A percentile compares a stretch with the other conserved stretches of the same genome.
phyloP scores from a whole-genome alignment of 2,329 filamentous ascomycete species.

The Camillea tinctor region DNA sequence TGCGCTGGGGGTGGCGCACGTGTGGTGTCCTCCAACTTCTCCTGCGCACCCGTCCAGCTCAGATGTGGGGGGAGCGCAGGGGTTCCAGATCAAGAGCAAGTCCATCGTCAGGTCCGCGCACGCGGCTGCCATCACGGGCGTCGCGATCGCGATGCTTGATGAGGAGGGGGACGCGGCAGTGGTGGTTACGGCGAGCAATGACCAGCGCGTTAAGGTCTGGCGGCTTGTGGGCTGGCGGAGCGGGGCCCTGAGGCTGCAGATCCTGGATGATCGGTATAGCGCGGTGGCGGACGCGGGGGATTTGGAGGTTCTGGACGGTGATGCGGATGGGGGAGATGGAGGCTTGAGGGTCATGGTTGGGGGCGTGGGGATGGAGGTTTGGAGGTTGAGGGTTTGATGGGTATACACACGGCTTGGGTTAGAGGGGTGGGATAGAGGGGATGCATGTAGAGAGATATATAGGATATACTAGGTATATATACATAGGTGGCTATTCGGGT shows the following conservation, averaged over 20 bases:
- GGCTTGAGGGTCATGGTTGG: conserved; percentile 17
- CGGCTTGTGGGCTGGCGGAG: conserved; percentile 27
- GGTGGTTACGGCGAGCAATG: conserved; percentile 54
- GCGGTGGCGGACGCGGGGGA: conserved; percentile 61
- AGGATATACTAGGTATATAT: too few relatives aligned
- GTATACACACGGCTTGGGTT: too few relatives aligned
- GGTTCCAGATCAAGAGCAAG: conserved; percentile 19
- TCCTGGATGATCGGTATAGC: conserved; percentile 53
- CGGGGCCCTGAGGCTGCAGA: conserved; percentile 30
- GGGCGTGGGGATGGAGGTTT: conserved; percentile 28
- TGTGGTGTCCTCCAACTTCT: conserved; percentile 12
- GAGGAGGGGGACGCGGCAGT: conserved; percentile 19
- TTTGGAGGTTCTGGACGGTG: conserved; percentile 39
- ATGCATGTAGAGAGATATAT: neutral
- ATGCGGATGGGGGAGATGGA: conserved; percentile 6
- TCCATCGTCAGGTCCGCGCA: conserved; percentile 58
- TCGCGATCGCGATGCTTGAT: conserved; percentile 37
- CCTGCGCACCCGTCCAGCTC: too few relatives aligned
- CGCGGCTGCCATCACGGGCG: conserved; percentile 67
- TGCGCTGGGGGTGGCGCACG: conserved; percentile 53
- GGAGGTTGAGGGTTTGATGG: conserved; percentile 19
- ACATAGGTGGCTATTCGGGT: too few relatives aligned
- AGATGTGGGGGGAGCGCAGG: neutral
- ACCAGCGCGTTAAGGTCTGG: conserved; percentile 61
- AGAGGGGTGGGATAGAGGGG: neutral